Evolutionary conservation across 2,329 filamentous ascomycete genomes (phyloP).

Genomic region (Ilyonectria destructans): DNA sequence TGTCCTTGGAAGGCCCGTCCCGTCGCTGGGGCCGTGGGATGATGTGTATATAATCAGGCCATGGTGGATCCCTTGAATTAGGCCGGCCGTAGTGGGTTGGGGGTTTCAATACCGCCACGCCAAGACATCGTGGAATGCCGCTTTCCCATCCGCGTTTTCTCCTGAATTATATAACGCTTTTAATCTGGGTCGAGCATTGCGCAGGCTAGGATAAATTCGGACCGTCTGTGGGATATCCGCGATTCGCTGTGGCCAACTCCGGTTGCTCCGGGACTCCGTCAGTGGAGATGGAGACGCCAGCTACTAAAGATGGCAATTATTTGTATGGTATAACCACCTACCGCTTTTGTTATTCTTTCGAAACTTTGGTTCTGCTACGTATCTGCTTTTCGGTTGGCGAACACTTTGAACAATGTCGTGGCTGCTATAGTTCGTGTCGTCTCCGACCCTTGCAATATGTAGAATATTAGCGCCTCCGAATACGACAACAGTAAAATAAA

Average conservation of each 20-base stretch:
- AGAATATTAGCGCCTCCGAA: no score
- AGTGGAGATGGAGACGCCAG: background rate
- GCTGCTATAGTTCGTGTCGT: no score
- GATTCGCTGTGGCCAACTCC: background rate
- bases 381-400: background rate
- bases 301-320: background rate
- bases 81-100: background rate
- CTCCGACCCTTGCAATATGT: no score
- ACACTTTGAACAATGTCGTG: background rate
- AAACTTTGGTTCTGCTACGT: background rate
- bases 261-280: background rate
- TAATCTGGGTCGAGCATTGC: background rate
- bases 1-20: background rate
- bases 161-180: background rate
- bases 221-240: background rate
- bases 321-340: background rate
- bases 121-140: background rate
- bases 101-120: background rate
- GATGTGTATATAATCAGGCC: conserved; percentile 30
- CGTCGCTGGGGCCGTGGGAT: background rate
- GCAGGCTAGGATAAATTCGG: background rate
- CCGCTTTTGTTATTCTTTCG: background rate
- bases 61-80: conserved; percentile 14
- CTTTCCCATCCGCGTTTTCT: background rate
- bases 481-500: no score